phyloP scores from a whole-genome alignment of 192 early-diverging fungal species.

The Coemansia sp. region DNA sequence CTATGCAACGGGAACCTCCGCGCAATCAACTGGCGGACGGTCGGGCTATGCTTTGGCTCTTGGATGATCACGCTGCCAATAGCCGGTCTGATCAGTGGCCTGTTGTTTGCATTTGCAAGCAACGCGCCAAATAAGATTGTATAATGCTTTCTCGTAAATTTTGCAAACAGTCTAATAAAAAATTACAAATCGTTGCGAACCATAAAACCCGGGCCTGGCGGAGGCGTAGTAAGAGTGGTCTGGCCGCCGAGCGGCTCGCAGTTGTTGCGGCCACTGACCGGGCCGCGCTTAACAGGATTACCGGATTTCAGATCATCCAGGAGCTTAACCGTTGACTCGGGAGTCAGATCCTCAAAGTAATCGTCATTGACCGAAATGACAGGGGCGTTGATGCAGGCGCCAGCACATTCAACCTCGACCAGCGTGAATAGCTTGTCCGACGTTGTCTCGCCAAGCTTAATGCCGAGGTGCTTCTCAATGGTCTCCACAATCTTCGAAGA shows the following conservation, averaged over 20 bases:
- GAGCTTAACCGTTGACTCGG: conserved; percentile 83
- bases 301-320: conserved; percentile 83
- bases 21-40: conserved; percentile 73
- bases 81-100: conserved; percentile 63
- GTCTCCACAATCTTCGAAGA: conserved; percentile 86
- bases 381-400: conserved; percentile 97
- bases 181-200: conserved; percentile 75
- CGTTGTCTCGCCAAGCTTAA: conserved; percentile 93
- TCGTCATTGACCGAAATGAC: conserved; percentile 98
- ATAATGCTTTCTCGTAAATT: neutral
- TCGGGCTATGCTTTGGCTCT: conserved; percentile 62
- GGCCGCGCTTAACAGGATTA: conserved; percentile 75
- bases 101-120: conserved; percentile 64
- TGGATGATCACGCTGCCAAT: conserved; percentile 77
- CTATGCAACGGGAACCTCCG: conserved; percentile 65
- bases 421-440: conserved; percentile 91
- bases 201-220: conserved; percentile 88
- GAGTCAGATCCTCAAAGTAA: conserved; percentile 97
- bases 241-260: conserved; percentile 84
- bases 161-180: conserved; percentile 2
- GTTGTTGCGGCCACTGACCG: conserved; percentile 77
- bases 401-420: conserved; percentile 99
- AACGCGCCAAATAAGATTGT: conserved; percentile 50
- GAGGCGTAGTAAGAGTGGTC: conserved; percentile 81
- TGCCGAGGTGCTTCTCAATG: conserved; percentile 80